These are phyloP conservation scores for Pythium biforme DNA, from an alignment of 352 stramenopile species.

Conservation along the genomic window DNA sequence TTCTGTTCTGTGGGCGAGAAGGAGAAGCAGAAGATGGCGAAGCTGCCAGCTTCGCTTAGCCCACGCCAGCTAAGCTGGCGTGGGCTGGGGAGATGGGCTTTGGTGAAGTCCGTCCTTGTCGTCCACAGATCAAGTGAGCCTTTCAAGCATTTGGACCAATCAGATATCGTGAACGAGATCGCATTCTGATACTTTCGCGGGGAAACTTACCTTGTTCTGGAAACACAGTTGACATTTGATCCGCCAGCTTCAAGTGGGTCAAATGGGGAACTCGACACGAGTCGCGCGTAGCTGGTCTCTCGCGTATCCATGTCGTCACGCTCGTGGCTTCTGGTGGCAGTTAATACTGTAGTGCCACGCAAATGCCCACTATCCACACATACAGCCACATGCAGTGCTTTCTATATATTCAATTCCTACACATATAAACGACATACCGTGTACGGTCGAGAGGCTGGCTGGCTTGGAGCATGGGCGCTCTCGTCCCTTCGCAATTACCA, in stretches of 20 bases:
- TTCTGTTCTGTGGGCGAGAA: background rate
- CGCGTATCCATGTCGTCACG: no score
- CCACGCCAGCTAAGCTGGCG: no score
- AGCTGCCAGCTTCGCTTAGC: no score
- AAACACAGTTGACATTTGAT: background rate
- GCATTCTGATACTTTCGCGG: background rate
- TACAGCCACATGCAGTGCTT: background rate
- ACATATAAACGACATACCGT: background rate
- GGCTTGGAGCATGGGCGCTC: background rate
- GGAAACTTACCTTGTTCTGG: slow-evolving; percentile 5
- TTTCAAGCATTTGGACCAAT: slow-evolving; percentile 14
- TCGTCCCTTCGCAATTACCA: slow-evolving; percentile 42
- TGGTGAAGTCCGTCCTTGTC: background rate
- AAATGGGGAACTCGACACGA: background rate
- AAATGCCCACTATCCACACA: no score
- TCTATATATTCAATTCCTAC: background rate
- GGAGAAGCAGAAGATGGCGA: no score
- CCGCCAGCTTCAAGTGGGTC: slow-evolving; percentile 8
- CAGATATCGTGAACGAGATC: background rate
- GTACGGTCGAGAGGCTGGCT: no score
- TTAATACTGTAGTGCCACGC: no score
- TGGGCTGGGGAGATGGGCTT: slow-evolving; percentile 2
- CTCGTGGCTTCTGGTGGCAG: no score
- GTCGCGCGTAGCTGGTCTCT: no score
- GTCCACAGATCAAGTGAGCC: slow-evolving; percentile 27